phyloP scores from a whole-genome alignment of 2,329 filamentous ascomycete species.

The Macrophomina tecta region DNA sequence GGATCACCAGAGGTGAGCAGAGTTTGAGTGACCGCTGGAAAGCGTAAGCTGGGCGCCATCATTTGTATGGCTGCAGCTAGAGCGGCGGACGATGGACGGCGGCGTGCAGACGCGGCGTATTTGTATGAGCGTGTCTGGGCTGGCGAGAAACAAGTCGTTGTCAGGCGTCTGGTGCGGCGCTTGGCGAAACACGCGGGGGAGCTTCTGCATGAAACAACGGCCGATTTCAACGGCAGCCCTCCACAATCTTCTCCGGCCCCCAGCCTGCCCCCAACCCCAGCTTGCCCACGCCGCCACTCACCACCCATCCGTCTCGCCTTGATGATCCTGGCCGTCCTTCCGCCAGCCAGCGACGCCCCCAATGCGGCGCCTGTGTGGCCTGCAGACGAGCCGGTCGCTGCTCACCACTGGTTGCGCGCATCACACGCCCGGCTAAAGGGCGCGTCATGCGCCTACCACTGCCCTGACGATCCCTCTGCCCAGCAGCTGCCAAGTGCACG shows the following conservation, averaged over 20 bases:
- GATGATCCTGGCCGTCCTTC: background rate
- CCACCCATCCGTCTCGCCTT: conserved; percentile 8
- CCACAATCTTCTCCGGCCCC: conserved; percentile 8
- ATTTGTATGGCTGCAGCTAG: background rate
- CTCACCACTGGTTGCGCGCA: background rate
- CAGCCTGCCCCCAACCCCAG: conserved; percentile 2
- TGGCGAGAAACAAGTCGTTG: background rate
- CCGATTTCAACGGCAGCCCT: background rate
- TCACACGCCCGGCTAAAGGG: conserved; percentile 14
- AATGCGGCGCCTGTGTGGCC: background rate
- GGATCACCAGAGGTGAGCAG: background rate
- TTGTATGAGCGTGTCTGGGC: background rate
- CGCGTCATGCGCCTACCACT: conserved; percentile 10
- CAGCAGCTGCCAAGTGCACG: conserved; percentile 3
- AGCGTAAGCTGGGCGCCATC: background rate
- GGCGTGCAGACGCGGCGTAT: background rate
- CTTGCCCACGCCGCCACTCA: background rate
- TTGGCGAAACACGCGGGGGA: conserved; percentile 14
- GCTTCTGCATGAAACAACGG: conserved; percentile 16
- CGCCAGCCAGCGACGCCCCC: background rate
- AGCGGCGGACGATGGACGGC: background rate
- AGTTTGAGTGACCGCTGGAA: background rate
- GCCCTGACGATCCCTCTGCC: conserved; percentile 16
- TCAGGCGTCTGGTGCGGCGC: background rate
- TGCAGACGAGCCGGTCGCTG: background rate